Base-by-base conservation (phyloP, 2,329 filamentous ascomycete genomes). In the Botryosphaeria agaves region DNA sequence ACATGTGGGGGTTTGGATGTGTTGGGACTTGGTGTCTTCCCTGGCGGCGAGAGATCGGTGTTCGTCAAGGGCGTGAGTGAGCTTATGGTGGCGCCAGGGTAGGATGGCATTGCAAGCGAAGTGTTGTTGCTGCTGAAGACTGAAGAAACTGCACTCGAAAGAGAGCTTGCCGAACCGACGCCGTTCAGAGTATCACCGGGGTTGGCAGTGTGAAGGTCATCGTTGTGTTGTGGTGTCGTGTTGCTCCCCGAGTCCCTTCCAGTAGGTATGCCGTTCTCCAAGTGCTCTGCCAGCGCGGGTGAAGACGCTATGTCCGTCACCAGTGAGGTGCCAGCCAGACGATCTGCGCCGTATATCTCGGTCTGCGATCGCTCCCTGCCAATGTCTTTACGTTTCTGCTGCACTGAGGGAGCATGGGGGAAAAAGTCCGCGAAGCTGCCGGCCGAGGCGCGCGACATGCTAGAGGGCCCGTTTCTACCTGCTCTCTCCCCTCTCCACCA, bases 361-460 rank as follows among this genome's bases (percentile, higher is more conserved):
- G n/a, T n/a, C n/a, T n/a, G n/a, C n/a, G n/a, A n/a, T n/a, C n/a
- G n/a, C n/a, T n/a, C n/a, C n/a, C n/a, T n/a, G n/a, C n/a, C n/a
- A n/a, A n/a, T n/a, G n/a, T n/a, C n/a, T n/a, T n/a, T n/a, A n/a
- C n/a, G n/a, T n/a, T n/a, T n/a, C n/a, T n/a, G n/a, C n/a, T n/a
- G n/a, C n/a, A n/a, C n/a, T n/a, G n/a, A n/a, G n/a, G n/a, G n/a
- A n/a, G n/a, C n/a, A n/a, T n/a, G n/a, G n/a, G n/a, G n/a, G n/a
- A n/a, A n/a, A 67, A 83, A 89, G 60, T 84, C 74, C 59, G 77
- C 79, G 66, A 84, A 85, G 61, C 76, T 75, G 62, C 77, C 76
- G 56, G 64, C 63, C 38, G 69, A 66, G 53, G 76, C 71, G 64
- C 79, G 81, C 72, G 81, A 81, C 77, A 80, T 81, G 61, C 61